A percentile compares a stretch with the other conserved stretches of the same genome.
These are phyloP conservation scores for Cladophialophora bantiana DNA, from an alignment of 2,329 filamentous ascomycete species.

Conservation along the genomic window DNA sequence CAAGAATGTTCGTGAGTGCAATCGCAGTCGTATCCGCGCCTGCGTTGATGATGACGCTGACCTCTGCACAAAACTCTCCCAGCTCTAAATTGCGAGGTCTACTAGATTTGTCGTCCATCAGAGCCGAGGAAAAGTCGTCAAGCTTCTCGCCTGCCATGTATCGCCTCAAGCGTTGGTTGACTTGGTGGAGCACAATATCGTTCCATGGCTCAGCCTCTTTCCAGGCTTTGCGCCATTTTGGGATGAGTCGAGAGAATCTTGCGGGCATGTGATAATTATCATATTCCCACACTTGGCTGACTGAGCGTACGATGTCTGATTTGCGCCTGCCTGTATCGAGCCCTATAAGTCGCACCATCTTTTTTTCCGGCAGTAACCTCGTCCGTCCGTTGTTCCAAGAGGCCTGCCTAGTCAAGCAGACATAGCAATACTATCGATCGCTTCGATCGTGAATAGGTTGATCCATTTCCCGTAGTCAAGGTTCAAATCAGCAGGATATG, in stretches of 20 bases:
- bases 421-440: conserved; percentile 64
- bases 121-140: conserved; percentile 64
- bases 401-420: conserved; percentile 51
- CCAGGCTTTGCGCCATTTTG: neutral
- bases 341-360: conserved; percentile 47
- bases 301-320: conserved; percentile 52
- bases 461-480: conserved; percentile 62
- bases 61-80: conserved; percentile 72
- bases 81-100: conserved; percentile 56
- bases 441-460: conserved; percentile 65
- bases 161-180: conserved; percentile 39
- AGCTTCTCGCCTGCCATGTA: conserved; percentile 60
- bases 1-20: conserved; percentile 43
- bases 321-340: conserved; percentile 56
- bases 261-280: neutral
- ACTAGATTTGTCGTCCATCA: conserved; percentile 61
- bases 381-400: conserved; percentile 55
- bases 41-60: conserved; percentile 40
- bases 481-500: conserved; percentile 48
- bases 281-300: conserved; percentile 15
- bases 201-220: conserved; percentile 7
- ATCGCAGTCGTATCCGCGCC: conserved; percentile 35
- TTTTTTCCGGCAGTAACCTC: neutral
- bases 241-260: neutral
- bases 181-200: conserved; percentile 22